Evolutionary conservation across 306 rosid species (phyloP).

Genomic region (Betula pendula): DNA sequence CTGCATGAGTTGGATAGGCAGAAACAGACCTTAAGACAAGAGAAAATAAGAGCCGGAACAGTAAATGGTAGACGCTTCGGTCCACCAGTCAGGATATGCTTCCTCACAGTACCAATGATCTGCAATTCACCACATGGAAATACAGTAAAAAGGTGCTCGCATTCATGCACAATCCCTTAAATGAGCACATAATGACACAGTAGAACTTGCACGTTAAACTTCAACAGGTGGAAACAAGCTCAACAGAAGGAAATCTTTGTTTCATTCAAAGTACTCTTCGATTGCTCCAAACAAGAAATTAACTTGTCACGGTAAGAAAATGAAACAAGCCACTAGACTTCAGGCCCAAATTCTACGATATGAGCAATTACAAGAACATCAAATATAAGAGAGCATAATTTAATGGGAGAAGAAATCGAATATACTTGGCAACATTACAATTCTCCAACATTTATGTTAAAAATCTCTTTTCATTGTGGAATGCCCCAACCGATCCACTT

Average conservation of each 20-base stretch:
- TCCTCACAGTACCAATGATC: slow-evolving; percentile 82
- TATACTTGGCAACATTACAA: neutral
- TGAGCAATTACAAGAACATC: neutral
- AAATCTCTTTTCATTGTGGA: neutral
- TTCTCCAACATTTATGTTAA: neutral
- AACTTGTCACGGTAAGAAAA: neutral
- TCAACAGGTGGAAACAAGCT: neutral
- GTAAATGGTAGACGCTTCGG: slow-evolving; percentile 89
- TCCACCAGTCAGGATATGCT: slow-evolving; percentile 87
- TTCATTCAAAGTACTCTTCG: neutral
- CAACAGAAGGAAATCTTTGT: neutral
- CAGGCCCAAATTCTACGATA: neutral
- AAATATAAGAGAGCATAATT: neutral
- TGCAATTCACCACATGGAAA: slow-evolving; percentile 49
- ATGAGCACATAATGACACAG: slow-evolving; percentile 3
- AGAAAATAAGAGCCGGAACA: slow-evolving; percentile 83
- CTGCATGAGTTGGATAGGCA: slow-evolving; percentile 15
- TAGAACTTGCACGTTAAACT: neutral
- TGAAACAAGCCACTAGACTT: neutral
- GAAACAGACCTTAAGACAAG: slow-evolving; percentile 78
- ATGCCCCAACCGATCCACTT: neutral
- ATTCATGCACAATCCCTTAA: slow-evolving; percentile 22
- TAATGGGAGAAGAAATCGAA: neutral
- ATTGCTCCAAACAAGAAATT: neutral
- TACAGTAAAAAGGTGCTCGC: slow-evolving; percentile 25